Evolutionary conservation across 495 filamentous ascomycete genomes (phyloP), one percentile per base, ranked within the genome.

Genomic region (Tuber indicum): DNA sequence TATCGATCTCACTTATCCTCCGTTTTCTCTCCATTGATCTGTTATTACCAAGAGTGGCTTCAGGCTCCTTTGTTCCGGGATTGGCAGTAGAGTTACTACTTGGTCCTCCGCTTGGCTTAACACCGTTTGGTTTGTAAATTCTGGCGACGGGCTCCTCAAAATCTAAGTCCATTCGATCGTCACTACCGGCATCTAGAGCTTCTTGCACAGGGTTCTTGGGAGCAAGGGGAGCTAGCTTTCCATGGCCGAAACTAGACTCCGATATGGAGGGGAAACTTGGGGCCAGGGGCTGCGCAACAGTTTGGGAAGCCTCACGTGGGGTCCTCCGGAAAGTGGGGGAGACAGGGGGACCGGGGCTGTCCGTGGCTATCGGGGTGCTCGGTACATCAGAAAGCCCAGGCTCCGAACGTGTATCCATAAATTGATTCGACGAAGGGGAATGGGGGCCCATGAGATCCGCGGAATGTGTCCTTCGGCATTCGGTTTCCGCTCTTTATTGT

Each of bases 401-500:
- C 41, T 81, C 79, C 3, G 79, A 81, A 12, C 70, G 78, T 16
- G 79, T 77, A 41, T 81, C 79, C 75, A 77, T 76, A 23, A 58
- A 41, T 17, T 47, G 74, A 26, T 81, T 78, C 39, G 44, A 62
- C 41, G 58, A 66, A 32, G 58, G 58, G 26, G 58, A 66, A 32
- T 66, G n/a, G 1, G 58, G 58, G 58, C n/a, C n/a, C 1, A 16
- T 66, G 58, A 32, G 17, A 32, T 66, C 77, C 8, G 46, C 12
- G 26, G 72, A 75, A 14, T 77, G 69, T 72, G 74, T 62, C 39
- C 72, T 73, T 36, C 81, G 81, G 71, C 81, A 82, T 74, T 82
- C 80, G 58, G 80, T 32, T 82, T 82, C 81, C 66, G 81, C 81
- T 72, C 81, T 82, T 72, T n/a, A 74, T 79, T 58, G 42, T 47